Percentiles rank a stretch among this genome's conserved stretches.
Conservation (phyloP, 306 rosid genomes). For the Cicer arietinum region DNA sequence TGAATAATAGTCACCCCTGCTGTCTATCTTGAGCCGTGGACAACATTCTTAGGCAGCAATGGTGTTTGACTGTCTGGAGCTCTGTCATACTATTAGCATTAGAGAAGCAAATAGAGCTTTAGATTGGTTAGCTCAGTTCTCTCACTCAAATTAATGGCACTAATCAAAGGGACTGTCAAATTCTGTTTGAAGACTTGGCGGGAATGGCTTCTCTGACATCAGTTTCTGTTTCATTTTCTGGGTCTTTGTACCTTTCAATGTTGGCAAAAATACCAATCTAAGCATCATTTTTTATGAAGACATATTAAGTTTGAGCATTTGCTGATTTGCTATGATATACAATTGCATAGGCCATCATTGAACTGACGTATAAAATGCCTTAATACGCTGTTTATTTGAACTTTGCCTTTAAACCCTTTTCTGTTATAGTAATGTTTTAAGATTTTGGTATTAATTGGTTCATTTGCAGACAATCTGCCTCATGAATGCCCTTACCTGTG, state of each 20-base stretch:
- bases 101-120: slow-evolving; percentile 9
- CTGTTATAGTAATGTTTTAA: not conserved
- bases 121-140: slow-evolving; percentile 15
- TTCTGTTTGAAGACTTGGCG: not conserved
- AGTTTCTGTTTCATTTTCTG: slow-evolving; percentile 6
- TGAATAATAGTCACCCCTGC: slow-evolving; percentile 1
- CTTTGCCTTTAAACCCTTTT: slow-evolving; percentile 21
- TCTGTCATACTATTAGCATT: slow-evolving; percentile 22
- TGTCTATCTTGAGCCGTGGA: slow-evolving; percentile 15
- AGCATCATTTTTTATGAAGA: slow-evolving; percentile 29
- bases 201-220: slow-evolving; percentile 9
- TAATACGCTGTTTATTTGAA: slow-evolving; percentile 15
- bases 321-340: slow-evolving; percentile 10
- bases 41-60: slow-evolving; percentile 3
- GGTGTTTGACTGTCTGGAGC: not conserved
- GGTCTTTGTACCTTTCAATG: not conserved
- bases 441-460: not conserved
- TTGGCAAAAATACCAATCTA: not conserved
- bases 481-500: not conserved
- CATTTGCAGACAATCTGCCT: not conserved
- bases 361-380: slow-evolving; percentile 6
- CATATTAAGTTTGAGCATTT: slow-evolving; percentile 6
- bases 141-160: not conserved
- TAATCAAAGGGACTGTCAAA: slow-evolving; percentile 9
- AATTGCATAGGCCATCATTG: not conserved